Conservation (phyloP, 2,329 filamentous ascomycete genomes). For the Rutstroemia sp. region DNA sequence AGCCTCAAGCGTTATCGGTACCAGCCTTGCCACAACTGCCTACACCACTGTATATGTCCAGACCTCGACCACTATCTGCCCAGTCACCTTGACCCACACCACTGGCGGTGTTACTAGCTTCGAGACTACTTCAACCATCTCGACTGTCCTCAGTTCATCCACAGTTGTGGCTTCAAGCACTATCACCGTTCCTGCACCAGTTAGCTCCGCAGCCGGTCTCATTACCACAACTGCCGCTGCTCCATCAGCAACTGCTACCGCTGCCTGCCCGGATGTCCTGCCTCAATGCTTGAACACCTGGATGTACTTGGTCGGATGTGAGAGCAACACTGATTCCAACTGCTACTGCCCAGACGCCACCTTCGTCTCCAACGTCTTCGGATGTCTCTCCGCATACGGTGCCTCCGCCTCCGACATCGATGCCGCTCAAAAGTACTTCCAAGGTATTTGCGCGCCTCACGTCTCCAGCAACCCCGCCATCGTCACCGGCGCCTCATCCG, state of each 20-base stretch:
- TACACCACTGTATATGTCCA: conserved; percentile 17
- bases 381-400: conserved; percentile 74
- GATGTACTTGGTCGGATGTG: conserved; percentile 67
- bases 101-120: conserved; percentile 17
- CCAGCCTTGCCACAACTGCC: conserved; percentile 14
- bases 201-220: neutral
- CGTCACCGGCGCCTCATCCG: conserved; percentile 62
- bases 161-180: conserved; percentile 10
- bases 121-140: conserved; percentile 22
- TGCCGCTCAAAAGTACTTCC: conserved; percentile 73
- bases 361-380: conserved; percentile 73
- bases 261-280: conserved; percentile 54
- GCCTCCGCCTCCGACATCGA: conserved; percentile 57
- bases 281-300: conserved; percentile 91
- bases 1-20: conserved; percentile 12
- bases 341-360: conserved; percentile 82
- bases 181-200: neutral
- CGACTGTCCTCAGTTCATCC: conserved; percentile 30
- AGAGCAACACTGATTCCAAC: conserved; percentile 69
- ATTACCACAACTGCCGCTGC: conserved; percentile 2
- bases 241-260: conserved; percentile 18
- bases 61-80: conserved; percentile 27
- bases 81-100: conserved; percentile 22
- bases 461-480: conserved; percentile 76
- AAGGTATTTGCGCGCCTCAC: conserved; percentile 79